Base-by-base conservation (phyloP, 345 rosid species). In the Noccaea caerulescens region DNA sequence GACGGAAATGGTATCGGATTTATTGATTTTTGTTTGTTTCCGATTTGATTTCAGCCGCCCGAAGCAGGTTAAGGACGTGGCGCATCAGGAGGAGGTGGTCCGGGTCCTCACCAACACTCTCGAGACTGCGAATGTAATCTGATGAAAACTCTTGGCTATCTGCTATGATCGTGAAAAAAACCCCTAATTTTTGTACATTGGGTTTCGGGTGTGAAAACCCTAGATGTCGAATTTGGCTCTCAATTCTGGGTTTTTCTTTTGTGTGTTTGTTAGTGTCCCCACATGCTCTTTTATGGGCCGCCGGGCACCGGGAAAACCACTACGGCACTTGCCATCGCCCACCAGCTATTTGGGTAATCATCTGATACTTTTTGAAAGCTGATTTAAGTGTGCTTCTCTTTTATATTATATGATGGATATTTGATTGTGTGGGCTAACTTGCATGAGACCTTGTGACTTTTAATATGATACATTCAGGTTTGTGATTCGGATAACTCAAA, bases 291-390 rank as follows among this genome's bases (percentile, higher is more conserved):
- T 75, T 94, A 91, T 63, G 99, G 97, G 23, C 99, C 99, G 0
- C 96, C 96, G 6, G 97, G 99, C n/a, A 94, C 96, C 0, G 96
- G 97, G 1, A 94, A 94, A 81, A 94, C 99, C 71, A 94, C 99
- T 68, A 86, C 96, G 1, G 96, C 97, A 6, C 92, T 94, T 46
- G 97, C 99, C 71, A 89, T 94, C 44, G 99, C 95, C 4, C 96
- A 82, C 70, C 97, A 94, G 86, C 89, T 91, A 34, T 91, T 75
- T 34, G 98, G 99, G 98, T 89, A 85, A 43, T 59, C 57, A 50
- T 58, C 52, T 57, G 4, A 3, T 60, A 8, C 38, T 43, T 43
- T 30, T 37, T 39, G 3, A 9, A 42, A 33, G 10, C 20, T 42
- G 36, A 56, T 56, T 44, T 2, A 27, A 72, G 4, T 20, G 1